Evolutionary conservation across 2,329 filamentous ascomycete species (phyloP).

Genomic region (Pseudocercospora eumusae): DNA sequence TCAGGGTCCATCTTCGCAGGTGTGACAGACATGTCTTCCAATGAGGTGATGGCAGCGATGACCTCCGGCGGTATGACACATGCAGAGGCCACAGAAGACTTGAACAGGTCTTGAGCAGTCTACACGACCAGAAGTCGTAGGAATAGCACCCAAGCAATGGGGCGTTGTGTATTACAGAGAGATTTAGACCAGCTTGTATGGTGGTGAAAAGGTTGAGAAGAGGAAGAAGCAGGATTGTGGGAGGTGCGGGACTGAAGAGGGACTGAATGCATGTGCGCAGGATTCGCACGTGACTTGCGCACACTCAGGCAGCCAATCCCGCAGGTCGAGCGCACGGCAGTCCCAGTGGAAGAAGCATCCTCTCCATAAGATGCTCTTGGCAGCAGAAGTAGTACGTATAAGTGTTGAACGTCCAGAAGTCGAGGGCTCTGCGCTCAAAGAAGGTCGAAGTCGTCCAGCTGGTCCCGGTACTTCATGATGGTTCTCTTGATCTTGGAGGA

Average conservation of each 20-base stretch:
- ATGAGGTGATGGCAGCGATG: neutral
- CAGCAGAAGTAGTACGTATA: neutral
- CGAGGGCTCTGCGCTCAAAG: slow-evolving; percentile 54
- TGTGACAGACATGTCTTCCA: neutral
- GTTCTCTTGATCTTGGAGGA: slow-evolving; percentile 96
- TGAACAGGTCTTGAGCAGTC: neutral
- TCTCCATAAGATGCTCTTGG: neutral
- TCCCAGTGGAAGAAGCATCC: neutral
- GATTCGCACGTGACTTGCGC: neutral
- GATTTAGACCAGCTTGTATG: neutral
- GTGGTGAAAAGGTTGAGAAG: slow-evolving; percentile 8
- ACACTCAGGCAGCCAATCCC: slow-evolving; percentile 2
- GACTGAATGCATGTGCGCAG: neutral
- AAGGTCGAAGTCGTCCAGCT: slow-evolving; percentile 93
- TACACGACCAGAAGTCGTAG: neutral
- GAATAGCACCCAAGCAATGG: neutral
- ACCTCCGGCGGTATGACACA: neutral
- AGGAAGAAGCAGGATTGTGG: slow-evolving; percentile 7
- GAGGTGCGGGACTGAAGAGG: slow-evolving; percentile 4
- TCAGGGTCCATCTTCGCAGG: neutral
- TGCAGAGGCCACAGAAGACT: neutral
- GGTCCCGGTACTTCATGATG: slow-evolving; percentile 91
- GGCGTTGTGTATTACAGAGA: neutral
- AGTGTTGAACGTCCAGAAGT: neutral
- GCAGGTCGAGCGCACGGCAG: neutral